phyloP scores from a whole-genome alignment of 1,284 basidiomycete genomes.

The Ustilago hordei region DNA sequence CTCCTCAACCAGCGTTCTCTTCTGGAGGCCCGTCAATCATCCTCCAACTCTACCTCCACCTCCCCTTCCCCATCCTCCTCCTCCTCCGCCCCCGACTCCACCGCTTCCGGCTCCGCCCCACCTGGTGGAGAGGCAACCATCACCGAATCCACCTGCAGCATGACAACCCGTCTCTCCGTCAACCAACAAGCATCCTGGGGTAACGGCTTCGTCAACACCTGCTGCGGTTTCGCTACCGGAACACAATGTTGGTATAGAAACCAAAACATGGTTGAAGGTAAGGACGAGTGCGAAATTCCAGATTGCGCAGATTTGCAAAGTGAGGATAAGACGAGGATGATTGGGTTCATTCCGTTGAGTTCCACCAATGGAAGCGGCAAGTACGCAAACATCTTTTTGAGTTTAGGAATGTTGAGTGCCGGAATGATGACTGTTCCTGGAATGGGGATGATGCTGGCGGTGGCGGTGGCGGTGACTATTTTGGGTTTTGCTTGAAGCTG shows the following conservation, averaged over 20 bases:
- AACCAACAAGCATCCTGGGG: constrained; percentile 63
- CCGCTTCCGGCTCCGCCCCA: constrained; percentile 36
- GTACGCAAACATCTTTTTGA: constrained; percentile 56
- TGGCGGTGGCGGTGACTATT: background rate
- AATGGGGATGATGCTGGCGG: background rate
- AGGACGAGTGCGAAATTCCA: constrained; percentile 54
- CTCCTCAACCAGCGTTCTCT: background rate
- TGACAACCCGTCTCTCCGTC: constrained; percentile 45
- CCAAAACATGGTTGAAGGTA: constrained; percentile 23
- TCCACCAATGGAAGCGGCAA: constrained; percentile 55
- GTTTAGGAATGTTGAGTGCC: constrained; percentile 29
- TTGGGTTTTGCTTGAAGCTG: background rate
- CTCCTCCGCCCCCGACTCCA: constrained; percentile 23
- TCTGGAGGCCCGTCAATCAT: background rate
- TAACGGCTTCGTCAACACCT: constrained; percentile 54
- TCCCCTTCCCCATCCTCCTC: constrained; percentile 14
- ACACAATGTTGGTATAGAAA: constrained; percentile 52
- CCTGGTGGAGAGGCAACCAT: constrained; percentile 51
- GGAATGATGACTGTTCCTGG: background rate
- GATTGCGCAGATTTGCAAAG: constrained; percentile 41
- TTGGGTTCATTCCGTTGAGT: constrained; percentile 52
- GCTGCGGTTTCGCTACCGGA: constrained; percentile 41
- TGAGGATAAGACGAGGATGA: constrained; percentile 46
- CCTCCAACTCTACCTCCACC: constrained; percentile 23
- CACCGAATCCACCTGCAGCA: constrained; percentile 40